Evolutionary conservation across 805 yeast species (phyloP).

Genomic region (Lipomyces japonicus): DNA sequence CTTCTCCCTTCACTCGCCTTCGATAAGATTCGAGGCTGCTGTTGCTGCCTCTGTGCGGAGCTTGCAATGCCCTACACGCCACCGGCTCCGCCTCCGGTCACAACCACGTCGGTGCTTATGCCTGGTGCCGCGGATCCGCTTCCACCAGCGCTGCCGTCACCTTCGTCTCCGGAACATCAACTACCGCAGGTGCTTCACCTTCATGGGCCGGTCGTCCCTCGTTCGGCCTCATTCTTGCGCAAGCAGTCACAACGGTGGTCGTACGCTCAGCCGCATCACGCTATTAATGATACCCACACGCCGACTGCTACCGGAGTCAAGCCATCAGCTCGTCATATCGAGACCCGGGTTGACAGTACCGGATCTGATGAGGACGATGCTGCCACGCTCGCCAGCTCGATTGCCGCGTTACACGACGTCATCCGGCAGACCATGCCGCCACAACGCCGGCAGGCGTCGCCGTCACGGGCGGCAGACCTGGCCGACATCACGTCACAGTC

Average conservation of each 20-base stretch:
- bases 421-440: constrained; percentile 6
- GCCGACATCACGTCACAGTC: constrained; percentile 14
- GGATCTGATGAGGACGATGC: constrained; percentile 2
- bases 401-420: constrained; percentile 12
- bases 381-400: constrained; percentile 4
- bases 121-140: constrained; percentile 2
- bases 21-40: no score
- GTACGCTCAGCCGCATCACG: not conserved
- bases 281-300: not conserved
- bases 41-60: no score
- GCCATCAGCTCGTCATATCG: constrained; percentile 5
- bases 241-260: constrained; percentile 11
- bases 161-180: constrained; percentile 5
- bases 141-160: constrained; percentile 1
- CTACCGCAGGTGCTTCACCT: constrained; percentile 22
- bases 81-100: constrained; percentile 22
- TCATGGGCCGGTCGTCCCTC: constrained; percentile 7
- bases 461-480: constrained; percentile 6
- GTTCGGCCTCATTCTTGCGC: constrained; percentile 17
- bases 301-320: not conserved
- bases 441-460: not conserved
- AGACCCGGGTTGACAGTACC: constrained; percentile 2
- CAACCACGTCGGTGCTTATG: constrained; percentile 7
- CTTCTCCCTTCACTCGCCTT: not conserved
- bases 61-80: constrained; percentile 28